Conservation (phyloP, 805 yeast species). For the Spathaspora passalidarum region DNA sequence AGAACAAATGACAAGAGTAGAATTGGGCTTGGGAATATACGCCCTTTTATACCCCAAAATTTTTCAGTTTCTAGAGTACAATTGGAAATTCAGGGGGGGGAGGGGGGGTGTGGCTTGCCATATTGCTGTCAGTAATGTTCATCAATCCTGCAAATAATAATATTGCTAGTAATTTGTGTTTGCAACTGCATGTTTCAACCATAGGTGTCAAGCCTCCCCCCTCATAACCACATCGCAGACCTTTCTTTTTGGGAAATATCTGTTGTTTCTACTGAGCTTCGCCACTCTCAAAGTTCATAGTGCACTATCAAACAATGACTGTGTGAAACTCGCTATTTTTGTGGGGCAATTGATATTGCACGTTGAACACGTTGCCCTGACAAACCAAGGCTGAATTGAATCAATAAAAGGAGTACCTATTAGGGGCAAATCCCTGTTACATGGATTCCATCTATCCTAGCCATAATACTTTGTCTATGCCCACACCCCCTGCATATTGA, state of each 20-base stretch:
- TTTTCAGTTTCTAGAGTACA: background rate
- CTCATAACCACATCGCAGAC: background rate
- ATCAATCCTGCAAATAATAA: background rate
- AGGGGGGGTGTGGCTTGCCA: too few species aligned
- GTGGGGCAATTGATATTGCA: background rate
- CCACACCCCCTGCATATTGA: background rate
- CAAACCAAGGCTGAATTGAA: background rate
- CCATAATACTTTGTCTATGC: background rate
- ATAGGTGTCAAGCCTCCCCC: background rate
- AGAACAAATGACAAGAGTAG: background rate
- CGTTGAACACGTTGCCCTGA: background rate
- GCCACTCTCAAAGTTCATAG: background rate
- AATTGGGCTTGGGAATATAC: background rate
- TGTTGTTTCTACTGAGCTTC: background rate
- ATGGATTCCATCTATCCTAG: background rate
- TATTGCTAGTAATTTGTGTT: background rate
- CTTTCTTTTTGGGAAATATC: background rate
- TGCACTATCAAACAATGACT: background rate
- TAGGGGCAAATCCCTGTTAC: background rate
- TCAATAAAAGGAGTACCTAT: background rate
- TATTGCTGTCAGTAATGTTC: background rate
- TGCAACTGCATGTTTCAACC: background rate
- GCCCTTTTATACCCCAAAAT: background rate
- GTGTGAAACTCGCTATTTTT: background rate
- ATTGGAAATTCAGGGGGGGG: background rate